phyloP scores from a whole-genome alignment of 352 stramenopile species.

The Pythium pyrilobum region DNA sequence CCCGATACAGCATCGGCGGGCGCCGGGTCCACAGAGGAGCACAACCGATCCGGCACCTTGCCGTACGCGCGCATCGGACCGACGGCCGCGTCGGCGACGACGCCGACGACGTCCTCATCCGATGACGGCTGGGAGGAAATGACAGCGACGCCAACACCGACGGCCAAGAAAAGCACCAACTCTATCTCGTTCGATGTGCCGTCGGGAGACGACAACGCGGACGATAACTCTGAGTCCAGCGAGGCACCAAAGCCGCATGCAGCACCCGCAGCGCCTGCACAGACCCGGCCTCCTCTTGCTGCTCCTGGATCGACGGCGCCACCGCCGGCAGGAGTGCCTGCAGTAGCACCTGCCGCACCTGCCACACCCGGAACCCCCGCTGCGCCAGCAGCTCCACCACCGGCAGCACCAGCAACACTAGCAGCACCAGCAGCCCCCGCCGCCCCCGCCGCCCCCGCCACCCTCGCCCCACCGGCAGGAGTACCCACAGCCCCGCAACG shows the following conservation, averaged over 20 bases:
- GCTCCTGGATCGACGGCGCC: neutral
- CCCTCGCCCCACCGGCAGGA: too few species aligned
- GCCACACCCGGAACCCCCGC: neutral
- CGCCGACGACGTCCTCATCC: neutral
- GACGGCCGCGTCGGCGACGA: neutral
- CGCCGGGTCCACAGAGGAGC: neutral
- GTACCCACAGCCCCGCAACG: too few species aligned
- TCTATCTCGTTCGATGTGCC: neutral
- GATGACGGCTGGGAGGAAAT: neutral
- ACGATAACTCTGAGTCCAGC: neutral
- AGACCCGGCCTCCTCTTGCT: neutral
- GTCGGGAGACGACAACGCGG: neutral
- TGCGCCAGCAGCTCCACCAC: constrained; percentile 7
- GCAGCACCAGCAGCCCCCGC: too few species aligned
- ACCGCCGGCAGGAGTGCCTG: neutral
- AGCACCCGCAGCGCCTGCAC: neutral
- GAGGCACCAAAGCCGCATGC: neutral
- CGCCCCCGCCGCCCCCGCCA: too few species aligned
- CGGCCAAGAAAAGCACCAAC: too few species aligned
- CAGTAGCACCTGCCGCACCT: neutral
- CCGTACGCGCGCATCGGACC: neutral
- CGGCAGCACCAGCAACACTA: constrained; percentile 38
- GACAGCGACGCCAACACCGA: neutral
- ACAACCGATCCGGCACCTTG: neutral
- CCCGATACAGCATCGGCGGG: too few species aligned